A percentile compares a stretch with the other conserved stretches of the same genome.
Conservation (phyloP, 1,284 basidiomycete species). For the Moesziomyces parantarcticus region DNA sequence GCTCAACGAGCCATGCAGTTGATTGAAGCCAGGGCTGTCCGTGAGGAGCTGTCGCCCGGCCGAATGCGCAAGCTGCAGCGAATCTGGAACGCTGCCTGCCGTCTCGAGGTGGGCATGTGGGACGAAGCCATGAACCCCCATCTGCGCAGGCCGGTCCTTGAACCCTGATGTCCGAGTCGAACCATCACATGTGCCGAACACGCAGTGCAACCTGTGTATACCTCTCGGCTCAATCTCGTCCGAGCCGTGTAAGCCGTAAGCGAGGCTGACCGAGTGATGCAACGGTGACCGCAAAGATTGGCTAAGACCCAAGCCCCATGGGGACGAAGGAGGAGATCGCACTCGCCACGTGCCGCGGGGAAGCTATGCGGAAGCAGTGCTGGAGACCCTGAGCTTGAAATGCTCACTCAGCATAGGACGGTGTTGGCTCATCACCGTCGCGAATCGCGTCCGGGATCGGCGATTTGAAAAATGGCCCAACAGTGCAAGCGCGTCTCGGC, state of each 20-base stretch:
- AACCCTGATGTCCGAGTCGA: conserved; percentile 16
- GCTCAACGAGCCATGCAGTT: conserved; percentile 79
- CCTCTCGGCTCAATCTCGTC: background rate
- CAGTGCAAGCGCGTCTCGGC: background rate
- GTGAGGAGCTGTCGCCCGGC: conserved; percentile 75
- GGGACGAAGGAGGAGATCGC: no score
- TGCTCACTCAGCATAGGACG: background rate
- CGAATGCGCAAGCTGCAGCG: conserved; percentile 77
- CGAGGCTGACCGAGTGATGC: background rate
- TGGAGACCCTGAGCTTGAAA: background rate
- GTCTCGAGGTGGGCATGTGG: conserved; percentile 89
- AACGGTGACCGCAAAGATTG: background rate
- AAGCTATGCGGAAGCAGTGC: background rate
- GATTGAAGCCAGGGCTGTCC: conserved; percentile 63
- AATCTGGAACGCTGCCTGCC: conserved; percentile 81
- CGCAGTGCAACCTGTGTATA: conserved; percentile 1
- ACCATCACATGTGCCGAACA: background rate
- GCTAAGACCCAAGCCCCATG: background rate
- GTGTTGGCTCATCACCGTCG: no score
- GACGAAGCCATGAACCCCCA: conserved; percentile 76
- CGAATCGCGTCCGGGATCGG: background rate
- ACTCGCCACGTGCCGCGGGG: no score
- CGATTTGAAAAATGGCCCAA: background rate
- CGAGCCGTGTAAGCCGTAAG: background rate
- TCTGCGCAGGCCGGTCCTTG: conserved; percentile 22